A percentile compares a stretch with the other conserved stretches of the same genome.
These are phyloP conservation scores for Boletus insuetus DNA, from an alignment of 768 basidiomycete species.

Conservation along the genomic window DNA sequence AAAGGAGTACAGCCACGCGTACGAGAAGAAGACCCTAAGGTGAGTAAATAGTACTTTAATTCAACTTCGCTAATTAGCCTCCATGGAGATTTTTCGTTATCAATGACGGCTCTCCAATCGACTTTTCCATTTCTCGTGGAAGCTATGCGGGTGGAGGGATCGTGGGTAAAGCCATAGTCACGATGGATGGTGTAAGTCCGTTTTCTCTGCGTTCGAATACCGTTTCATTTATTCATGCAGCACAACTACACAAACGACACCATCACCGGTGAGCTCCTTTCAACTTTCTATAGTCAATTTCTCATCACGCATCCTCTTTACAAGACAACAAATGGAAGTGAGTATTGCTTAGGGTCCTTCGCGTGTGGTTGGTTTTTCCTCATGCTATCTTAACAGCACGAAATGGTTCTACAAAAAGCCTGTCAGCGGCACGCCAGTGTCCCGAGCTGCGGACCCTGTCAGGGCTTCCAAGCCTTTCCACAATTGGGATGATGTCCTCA, in stretches of 20 bases:
- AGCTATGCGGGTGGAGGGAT: not conserved
- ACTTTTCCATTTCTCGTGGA: constrained; percentile 3
- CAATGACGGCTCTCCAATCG: constrained; percentile 5
- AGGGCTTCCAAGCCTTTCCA: not conserved
- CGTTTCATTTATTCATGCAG: not conserved
- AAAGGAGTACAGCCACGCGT: not conserved
- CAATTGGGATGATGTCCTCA: not conserved
- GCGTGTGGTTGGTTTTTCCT: not conserved
- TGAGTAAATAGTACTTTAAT: not conserved
- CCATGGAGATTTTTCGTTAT: not conserved
- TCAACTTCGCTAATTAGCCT: not conserved
- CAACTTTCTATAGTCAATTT: not conserved
- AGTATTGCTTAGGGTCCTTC: not conserved
- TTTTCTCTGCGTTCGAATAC: no score
- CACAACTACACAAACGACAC: not conserved
- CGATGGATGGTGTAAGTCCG: not conserved
- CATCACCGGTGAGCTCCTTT: not conserved
- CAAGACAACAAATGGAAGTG: not conserved
- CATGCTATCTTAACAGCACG: not conserved
- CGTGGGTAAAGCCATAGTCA: not conserved
- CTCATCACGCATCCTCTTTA: no score
- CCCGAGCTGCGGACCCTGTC: not conserved
- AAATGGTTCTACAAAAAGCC: not conserved
- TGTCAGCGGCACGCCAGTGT: not conserved
- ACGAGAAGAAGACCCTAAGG: not conserved